These are phyloP conservation scores for Yamadazyma jaroonii DNA, from an alignment of 1,139 yeast genomes.

Conservation along the genomic window DNA sequence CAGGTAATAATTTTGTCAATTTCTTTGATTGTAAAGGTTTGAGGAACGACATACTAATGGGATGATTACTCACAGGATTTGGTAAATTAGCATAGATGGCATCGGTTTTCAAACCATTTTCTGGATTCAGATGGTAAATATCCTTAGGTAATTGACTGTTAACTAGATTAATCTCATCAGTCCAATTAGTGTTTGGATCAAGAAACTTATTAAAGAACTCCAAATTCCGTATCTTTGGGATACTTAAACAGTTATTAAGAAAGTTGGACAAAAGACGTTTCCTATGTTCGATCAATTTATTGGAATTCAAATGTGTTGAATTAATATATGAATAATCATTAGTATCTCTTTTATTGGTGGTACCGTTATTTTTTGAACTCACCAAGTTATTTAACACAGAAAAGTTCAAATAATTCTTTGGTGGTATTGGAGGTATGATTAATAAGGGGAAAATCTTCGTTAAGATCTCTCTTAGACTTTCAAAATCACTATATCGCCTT, in stretches of 20 bases:
- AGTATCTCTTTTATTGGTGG: not conserved
- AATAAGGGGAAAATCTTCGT: conserved; percentile 76
- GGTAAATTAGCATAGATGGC: conserved; percentile 66
- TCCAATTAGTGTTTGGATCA: conserved; percentile 85
- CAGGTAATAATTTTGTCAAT: conserved; percentile 26
- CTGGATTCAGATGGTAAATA: conserved; percentile 51
- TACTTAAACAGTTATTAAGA: conserved; percentile 68
- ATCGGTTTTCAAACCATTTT: conserved; percentile 51
- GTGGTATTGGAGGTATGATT: conserved; percentile 92
- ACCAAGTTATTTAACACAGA: conserved; percentile 36
- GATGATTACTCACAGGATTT: conserved; percentile 38
- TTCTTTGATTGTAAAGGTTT: conserved; percentile 26
- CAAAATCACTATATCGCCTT: conserved; percentile 91
- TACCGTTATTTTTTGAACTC: conserved; percentile 11
- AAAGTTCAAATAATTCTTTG: conserved; percentile 62
- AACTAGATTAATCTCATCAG: conserved; percentile 44
- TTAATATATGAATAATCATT: conserved; percentile 38
- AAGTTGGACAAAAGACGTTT: conserved; percentile 77
- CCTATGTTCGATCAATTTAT: conserved; percentile 54
- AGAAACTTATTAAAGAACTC: conserved; percentile 72
- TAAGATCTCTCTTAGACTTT: conserved; percentile 68
- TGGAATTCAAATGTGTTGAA: conserved; percentile 41
- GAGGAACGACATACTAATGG: conserved; percentile 32
- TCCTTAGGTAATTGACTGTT: conserved; percentile 42
- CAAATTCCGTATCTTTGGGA: conserved; percentile 53